phyloP scores from a whole-genome alignment of 2,329 filamentous ascomycete species.

The Myrmaecium sp. region DNA sequence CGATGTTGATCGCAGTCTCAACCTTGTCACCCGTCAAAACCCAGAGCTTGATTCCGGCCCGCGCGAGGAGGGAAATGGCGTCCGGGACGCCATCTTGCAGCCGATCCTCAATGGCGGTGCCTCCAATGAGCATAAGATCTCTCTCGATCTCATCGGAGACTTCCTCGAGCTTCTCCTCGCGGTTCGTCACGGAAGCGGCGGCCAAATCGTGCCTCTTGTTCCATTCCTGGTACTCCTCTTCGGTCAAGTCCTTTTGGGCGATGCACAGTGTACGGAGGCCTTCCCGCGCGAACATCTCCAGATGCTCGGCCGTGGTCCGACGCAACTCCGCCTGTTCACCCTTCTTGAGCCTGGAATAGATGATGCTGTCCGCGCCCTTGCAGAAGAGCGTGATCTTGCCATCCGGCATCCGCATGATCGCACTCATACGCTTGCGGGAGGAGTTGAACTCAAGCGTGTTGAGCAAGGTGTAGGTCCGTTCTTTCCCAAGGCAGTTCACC shows the following conservation, averaged over 20 bases:
- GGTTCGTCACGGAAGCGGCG: slow-evolving; percentile 63
- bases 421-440: slow-evolving; percentile 91
- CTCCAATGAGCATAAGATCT: slow-evolving; percentile 72
- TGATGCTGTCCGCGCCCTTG: slow-evolving; percentile 94
- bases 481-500: slow-evolving; percentile 72
- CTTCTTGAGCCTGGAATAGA: slow-evolving; percentile 75
- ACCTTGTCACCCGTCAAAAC: slow-evolving; percentile 97
- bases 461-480: slow-evolving; percentile 69
- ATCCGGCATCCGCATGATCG: slow-evolving; percentile 88
- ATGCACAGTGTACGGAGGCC: slow-evolving; percentile 90
- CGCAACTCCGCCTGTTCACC: slow-evolving; percentile 78
- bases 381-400: slow-evolving; percentile 81
- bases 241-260: slow-evolving; percentile 61
- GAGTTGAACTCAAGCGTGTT: slow-evolving; percentile 98
- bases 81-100: slow-evolving; percentile 94
- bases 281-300: slow-evolving; percentile 94
- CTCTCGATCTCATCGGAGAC: slow-evolving; percentile 85
- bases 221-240: slow-evolving; percentile 74
- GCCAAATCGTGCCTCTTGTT: slow-evolving; percentile 76
- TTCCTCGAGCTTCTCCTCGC: slow-evolving; percentile 83
- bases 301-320: slow-evolving; percentile 70
- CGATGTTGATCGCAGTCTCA: slow-evolving; percentile 98
- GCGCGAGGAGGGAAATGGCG: slow-evolving; percentile 75
- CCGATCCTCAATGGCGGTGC: slow-evolving; percentile 93
- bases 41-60: slow-evolving; percentile 97